These are phyloP conservation scores for Curvularia eragrostidis DNA, from an alignment of 2,329 filamentous ascomycete genomes.

Conservation along the genomic window DNA sequence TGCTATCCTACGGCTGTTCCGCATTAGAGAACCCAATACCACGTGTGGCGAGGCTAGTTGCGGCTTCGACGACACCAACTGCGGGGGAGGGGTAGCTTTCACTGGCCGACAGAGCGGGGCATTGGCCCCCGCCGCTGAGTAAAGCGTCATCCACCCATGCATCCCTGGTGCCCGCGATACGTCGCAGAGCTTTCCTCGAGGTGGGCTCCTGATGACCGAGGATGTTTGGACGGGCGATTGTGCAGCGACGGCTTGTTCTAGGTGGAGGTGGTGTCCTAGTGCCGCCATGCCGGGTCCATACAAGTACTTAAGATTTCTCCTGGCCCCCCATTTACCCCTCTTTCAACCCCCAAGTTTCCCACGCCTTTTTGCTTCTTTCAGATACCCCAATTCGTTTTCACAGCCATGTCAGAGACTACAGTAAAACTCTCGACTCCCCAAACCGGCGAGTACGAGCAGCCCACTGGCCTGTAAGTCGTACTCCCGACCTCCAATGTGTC, in stretches of 20 bases:
- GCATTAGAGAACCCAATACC: constrained; percentile 19
- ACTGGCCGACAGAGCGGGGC: constrained; percentile 42
- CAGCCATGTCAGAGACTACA: constrained; percentile 55
- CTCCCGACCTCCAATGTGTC: neutral
- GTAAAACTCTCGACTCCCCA: constrained; percentile 72
- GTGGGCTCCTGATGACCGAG: constrained; percentile 45
- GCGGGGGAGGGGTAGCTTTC: constrained; percentile 46
- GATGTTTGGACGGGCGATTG: constrained; percentile 29
- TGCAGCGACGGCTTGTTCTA: constrained; percentile 17
- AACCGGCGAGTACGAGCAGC: constrained; percentile 65
- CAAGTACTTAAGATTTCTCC: constrained; percentile 41
- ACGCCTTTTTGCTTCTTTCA: constrained; percentile 23
- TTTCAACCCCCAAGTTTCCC: constrained; percentile 18
- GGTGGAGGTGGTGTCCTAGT: constrained; percentile 32
- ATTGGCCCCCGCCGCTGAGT: constrained; percentile 28
- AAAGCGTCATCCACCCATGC: constrained; percentile 30
- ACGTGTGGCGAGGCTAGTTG: constrained; percentile 22
- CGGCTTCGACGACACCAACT: constrained; percentile 25
- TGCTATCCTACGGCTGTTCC: constrained; percentile 20
- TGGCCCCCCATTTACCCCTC: constrained; percentile 32
- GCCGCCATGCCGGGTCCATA: constrained; percentile 27
- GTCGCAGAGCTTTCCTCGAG: constrained; percentile 23
- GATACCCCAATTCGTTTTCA: constrained; percentile 38
- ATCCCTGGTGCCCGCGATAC: constrained; percentile 28
- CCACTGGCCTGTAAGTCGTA: constrained; percentile 59